Evolutionary conservation across 140 eudicot species (phyloP), one percentile per base, ranked within the genome.

Genomic region (Bidens hawaiensis): DNA sequence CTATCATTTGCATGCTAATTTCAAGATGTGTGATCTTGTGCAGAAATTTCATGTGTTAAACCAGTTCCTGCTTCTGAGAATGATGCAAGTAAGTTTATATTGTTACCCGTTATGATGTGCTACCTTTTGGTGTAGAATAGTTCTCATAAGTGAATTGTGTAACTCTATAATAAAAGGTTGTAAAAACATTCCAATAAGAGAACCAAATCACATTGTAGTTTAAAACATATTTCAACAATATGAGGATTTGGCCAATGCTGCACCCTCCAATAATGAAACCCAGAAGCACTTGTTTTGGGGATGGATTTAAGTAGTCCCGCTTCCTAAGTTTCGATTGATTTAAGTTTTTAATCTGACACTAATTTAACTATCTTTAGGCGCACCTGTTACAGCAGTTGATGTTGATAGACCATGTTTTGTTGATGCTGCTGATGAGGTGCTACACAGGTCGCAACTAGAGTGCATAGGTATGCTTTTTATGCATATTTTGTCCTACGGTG

Each of bases 31-130:
- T 69, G 65, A 14, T 60, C 14, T 12, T 38, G 23, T 62, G 82
- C 89, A 87, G 96, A 88, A 72, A 58, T 71, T 75, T 81, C 88
- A 9, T 85, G 97, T 63, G 65, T 27, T 58, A 78, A 70, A 60
- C 74, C 85, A 24, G 76, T 50, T 47, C 27, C 81, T 27, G 19
- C 46, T n/a, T 19, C 74, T 3, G 81, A 80, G 67, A 70, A 61
- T 50, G 65, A 54, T 31, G 10, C 67, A 62, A 61, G 96, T 85
- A 70, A 66, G 85, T 28, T 53, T 34, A 40, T 14, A 60, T 33
- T 60, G 21, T 30, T 47, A 17, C 61, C 22, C 5, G 48, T 15
- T 25, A 31, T 36, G 28, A n/a, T 19, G n/a, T 30, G 30, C 33
- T 64, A 30, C 48, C 19, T 28, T 48, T 64, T 30, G 16, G 60